Conservation (phyloP, 140 eudicot species). For the Anethum foeniculum region DNA sequence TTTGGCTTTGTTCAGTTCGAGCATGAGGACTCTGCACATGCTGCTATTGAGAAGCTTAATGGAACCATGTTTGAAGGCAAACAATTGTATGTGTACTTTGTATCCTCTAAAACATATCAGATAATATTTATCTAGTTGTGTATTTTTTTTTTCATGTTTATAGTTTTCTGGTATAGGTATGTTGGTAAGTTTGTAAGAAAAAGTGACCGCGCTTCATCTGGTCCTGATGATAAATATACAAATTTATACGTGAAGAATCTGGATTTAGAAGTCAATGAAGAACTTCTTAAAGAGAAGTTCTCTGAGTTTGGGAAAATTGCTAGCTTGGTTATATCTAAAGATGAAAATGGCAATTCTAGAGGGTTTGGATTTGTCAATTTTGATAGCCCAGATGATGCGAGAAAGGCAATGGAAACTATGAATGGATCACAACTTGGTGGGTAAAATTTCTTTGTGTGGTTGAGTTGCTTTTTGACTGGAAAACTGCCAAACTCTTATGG, state of each 20-base stretch:
- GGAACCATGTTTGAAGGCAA: constrained; percentile 61
- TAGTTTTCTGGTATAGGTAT: constrained; percentile 29
- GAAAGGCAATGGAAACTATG: constrained; percentile 54
- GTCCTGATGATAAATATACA: constrained; percentile 45
- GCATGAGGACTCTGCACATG: constrained; percentile 58
- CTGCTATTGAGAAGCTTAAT: constrained; percentile 76
- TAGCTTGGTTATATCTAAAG: constrained; percentile 57
- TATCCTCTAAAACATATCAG: background rate
- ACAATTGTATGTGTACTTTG: constrained; percentile 45
- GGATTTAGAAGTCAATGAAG: constrained; percentile 51
- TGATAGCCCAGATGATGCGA: constrained; percentile 69
- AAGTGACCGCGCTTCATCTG: constrained; percentile 48
- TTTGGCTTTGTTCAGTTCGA: constrained; percentile 88
- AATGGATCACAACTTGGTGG: constrained; percentile 63
- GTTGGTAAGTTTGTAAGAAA: constrained; percentile 66
- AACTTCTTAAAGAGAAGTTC: constrained; percentile 47
- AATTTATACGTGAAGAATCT: constrained; percentile 79
- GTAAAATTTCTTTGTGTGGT: constrained; percentile 11
- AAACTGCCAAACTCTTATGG: constrained; percentile 1
- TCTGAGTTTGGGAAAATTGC: constrained; percentile 64
- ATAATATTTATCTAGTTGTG: background rate
- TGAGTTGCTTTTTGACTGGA: background rate
- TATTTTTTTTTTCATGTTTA: background rate
- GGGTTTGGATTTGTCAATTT: constrained; percentile 95
- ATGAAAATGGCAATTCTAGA: constrained; percentile 60